Evolutionary conservation across 192 early-diverging fungal species (phyloP).

Genomic region (Lobulomyces angularis): DNA sequence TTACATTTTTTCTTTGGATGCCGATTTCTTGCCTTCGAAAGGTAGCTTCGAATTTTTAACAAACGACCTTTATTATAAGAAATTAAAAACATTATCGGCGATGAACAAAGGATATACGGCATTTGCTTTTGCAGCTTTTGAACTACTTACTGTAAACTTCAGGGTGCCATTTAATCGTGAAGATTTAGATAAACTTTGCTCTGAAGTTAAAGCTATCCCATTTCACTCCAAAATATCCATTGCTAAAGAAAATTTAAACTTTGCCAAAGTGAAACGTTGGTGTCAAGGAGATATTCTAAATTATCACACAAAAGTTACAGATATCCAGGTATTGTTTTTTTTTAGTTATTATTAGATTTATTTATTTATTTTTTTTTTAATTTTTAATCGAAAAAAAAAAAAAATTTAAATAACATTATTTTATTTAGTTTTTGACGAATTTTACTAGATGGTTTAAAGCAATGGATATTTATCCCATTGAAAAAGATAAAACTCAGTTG

Average conservation of each 20-base stretch:
- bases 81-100: too few species aligned
- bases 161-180: slow-evolving; percentile 10
- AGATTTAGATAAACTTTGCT: slow-evolving; percentile 1
- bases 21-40: slow-evolving; percentile 19
- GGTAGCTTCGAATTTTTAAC: too few species aligned
- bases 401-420: slow-evolving; percentile 1
- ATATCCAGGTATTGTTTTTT: too few species aligned
- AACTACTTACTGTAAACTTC: not conserved
- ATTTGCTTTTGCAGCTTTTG: slow-evolving; percentile 4
- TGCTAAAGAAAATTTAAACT: slow-evolving; percentile 1
- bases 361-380: too few species aligned
- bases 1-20: slow-evolving; percentile 15
- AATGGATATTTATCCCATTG: slow-evolving; percentile 2
- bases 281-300: slow-evolving; percentile 5
- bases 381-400: slow-evolving; percentile 3
- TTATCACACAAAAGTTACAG: slow-evolving; percentile 9
- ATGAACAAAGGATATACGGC: too few species aligned
- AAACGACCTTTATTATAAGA: too few species aligned
- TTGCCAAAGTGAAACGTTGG: slow-evolving; percentile 6
- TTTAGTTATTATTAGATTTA: too few species aligned
- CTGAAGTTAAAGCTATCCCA: slow-evolving; percentile 5
- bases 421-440: slow-evolving; percentile 16
- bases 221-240: slow-evolving; percentile 15
- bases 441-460: slow-evolving; percentile 12
- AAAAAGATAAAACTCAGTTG: not conserved